A percentile compares a stretch with the other conserved stretches of the same genome.
Evolutionary conservation across 148 eudicot genomes (phyloP).

Genomic region (Selenicereus undatus): DNA sequence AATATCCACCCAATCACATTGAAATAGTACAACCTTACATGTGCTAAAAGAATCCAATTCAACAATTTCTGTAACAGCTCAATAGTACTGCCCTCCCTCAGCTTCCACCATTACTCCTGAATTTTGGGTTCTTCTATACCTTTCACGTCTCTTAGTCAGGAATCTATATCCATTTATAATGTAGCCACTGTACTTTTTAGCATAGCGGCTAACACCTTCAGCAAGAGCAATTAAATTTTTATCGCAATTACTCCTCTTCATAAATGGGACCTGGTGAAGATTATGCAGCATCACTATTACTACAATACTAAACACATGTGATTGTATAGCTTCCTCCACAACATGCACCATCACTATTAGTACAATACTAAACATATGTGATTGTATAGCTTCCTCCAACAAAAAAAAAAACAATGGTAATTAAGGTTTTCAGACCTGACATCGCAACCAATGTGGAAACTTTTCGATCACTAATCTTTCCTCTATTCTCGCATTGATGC

Average conservation of each 20-base stretch:
- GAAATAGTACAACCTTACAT: no score
- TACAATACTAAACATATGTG: background rate
- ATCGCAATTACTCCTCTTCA: background rate
- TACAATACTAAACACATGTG: background rate
- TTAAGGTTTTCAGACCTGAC: background rate
- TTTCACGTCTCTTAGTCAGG: background rate
- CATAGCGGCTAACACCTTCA: background rate
- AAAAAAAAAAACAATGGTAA: background rate
- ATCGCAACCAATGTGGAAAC: background rate
- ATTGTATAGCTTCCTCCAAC: background rate
- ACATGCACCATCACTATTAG: no score
- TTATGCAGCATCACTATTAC: background rate
- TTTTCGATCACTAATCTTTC: background rate
- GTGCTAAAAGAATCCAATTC: background rate
- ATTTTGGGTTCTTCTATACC: background rate
- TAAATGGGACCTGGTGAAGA: background rate
- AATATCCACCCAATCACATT: no score
- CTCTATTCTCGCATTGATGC: background rate
- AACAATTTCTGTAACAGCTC: background rate
- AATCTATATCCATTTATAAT: background rate
- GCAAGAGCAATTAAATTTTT: background rate
- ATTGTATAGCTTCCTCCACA: background rate
- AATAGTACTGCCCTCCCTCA: background rate
- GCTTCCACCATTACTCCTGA: background rate
- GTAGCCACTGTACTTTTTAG: background rate